Base-by-base conservation (phyloP, 2,329 filamentous ascomycete species). In the Phaeosphaeriaceae sp. region DNA sequence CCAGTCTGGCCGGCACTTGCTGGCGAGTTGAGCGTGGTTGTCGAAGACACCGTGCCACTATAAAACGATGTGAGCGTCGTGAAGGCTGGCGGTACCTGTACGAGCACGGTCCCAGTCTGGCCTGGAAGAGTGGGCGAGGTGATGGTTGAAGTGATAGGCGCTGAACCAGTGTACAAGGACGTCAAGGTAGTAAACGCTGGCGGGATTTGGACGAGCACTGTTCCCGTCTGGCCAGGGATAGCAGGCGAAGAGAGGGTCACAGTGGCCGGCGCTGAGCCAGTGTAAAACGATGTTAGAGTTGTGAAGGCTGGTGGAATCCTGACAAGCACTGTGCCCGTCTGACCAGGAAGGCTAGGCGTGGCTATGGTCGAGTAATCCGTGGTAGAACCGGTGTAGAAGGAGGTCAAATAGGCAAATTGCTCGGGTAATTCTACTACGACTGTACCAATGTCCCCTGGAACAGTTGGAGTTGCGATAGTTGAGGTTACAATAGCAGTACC, bases 191-290 rank as follows among this genome's bases (percentile, higher is more conserved):
- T 40, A 31, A 36, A 54, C 4, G 19, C 19, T 22, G 21, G 21
- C 33, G 50, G 44, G 17, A 48, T 3, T 5, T 47, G 36, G 2
- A 54, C 44, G 7, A 47, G 3, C 13, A 48, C 44, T 17, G 44
- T 54, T 20, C 51, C 51, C 9, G 33, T 54, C 33, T 54, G 51
- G 27, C 51, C 47, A 11, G 42, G 42, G 9, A 21, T 10, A 10
- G 42, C 19, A 4, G 42, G 42, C 13, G 42, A 45, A 27, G 27
- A n/a, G 20, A 33, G 19, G 7, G 47, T 49, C 2, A 10, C 5
- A 33, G 31, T 33, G 11, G 47, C 19, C 5, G 31, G 9, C 27
- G 13, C 20, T n/a, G 19, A 20, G 25, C 47, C 47, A 36, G 31
- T 42, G 40, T 54, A 54, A 10, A 54, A 41, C 10, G 20, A 13